These are phyloP conservation scores for Scedosporium aurantiacum DNA, from an alignment of 2,329 filamentous ascomycete genomes.

Conservation along the genomic window DNA sequence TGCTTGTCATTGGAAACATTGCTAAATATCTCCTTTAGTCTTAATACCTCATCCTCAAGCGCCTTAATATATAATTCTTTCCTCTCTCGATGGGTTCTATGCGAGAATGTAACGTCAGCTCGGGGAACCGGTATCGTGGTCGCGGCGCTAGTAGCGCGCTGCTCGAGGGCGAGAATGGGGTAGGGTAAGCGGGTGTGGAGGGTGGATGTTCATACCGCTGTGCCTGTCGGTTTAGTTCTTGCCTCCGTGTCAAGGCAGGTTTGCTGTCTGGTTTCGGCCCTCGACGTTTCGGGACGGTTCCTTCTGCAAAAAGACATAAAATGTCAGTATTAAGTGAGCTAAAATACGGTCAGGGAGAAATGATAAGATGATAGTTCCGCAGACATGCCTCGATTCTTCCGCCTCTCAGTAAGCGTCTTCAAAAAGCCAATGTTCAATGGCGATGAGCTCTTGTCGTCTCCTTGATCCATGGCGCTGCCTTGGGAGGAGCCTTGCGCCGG, in stretches of 20 bases:
- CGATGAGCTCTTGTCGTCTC: constrained; percentile 27
- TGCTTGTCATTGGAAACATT: constrained; percentile 66
- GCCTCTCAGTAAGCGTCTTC: constrained; percentile 62
- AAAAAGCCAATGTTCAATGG: constrained; percentile 49
- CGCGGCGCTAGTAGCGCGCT: neutral
- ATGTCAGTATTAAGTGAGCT: constrained; percentile 1
- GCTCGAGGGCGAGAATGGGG: neutral
- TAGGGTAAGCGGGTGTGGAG: neutral
- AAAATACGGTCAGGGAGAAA: neutral
- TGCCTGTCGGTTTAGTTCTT: constrained; percentile 90
- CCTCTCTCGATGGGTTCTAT: constrained; percentile 89
- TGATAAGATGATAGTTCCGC: neutral
- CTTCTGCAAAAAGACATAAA: constrained; percentile 42
- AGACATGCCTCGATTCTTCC: constrained; percentile 57
- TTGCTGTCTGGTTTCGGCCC: constrained; percentile 96
- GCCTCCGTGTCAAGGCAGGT: constrained; percentile 79
- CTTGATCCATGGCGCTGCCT: constrained; percentile 14
- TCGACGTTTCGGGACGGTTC: constrained; percentile 74
- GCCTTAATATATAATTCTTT: constrained; percentile 95
- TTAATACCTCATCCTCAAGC: constrained; percentile 81
- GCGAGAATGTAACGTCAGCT: constrained; percentile 8
- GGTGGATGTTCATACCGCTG: constrained; percentile 54
- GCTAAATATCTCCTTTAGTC: constrained; percentile 76
- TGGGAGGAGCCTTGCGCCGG: constrained; percentile 15
- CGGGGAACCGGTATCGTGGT: neutral